phyloP scores from a whole-genome alignment of 257 asterid genomes.

The Solanum lignicaule region DNA sequence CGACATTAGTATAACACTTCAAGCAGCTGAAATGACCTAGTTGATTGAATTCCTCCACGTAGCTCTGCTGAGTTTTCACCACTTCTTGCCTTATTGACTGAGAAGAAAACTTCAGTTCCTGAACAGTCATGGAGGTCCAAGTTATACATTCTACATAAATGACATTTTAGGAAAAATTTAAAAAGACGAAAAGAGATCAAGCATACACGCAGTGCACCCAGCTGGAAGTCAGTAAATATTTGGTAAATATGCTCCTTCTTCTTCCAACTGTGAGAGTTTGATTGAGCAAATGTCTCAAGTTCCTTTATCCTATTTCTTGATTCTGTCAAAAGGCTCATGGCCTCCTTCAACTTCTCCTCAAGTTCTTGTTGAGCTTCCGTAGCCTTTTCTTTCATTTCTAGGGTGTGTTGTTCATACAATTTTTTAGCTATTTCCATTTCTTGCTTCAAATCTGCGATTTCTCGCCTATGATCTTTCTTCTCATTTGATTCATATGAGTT shows the following conservation, averaged over 20 bases:
- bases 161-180: background rate
- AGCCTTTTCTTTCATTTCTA: conserved; percentile 24
- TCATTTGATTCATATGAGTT: background rate
- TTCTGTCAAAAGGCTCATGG: conserved; percentile 19
- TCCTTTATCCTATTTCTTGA: conserved; percentile 38
- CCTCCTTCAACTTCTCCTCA: conserved; percentile 43
- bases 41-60: conserved; percentile 41
- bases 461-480: conserved; percentile 2
- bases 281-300: conserved; percentile 43
- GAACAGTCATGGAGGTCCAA: background rate
- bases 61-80: conserved; percentile 42
- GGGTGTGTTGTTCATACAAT: conserved; percentile 23
- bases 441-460: conserved; percentile 12
- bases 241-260: conserved; percentile 47
- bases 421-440: conserved; percentile 28
- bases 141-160: background rate
- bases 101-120: conserved; percentile 25
- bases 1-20: background rate
- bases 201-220: conserved; percentile 70
- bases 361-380: conserved; percentile 38
- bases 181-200: background rate
- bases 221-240: conserved; percentile 63
- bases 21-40: background rate
- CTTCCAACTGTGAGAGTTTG: conserved; percentile 46
- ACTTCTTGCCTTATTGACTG: conserved; percentile 72